Evolutionary conservation across 345 rosid species (phyloP).

Genomic region (Conringia planisiliqua): DNA sequence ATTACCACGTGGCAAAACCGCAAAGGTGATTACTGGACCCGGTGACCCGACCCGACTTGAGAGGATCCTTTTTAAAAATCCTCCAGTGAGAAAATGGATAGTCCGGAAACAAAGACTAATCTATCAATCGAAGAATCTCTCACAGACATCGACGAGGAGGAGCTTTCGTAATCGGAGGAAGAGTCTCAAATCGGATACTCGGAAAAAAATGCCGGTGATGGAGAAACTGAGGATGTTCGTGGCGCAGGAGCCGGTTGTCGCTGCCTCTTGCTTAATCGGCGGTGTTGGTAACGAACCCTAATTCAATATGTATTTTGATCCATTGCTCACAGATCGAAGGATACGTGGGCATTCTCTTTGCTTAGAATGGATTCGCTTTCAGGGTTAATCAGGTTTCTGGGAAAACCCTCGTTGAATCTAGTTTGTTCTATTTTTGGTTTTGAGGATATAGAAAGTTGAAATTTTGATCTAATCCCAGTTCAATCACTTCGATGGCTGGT

Average conservation of each 20-base stretch:
- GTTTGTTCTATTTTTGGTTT: not conserved
- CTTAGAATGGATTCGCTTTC: not conserved
- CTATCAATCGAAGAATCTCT: not conserved
- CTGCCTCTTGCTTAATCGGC: conserved; percentile 84
- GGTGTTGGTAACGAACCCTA: conserved; percentile 57
- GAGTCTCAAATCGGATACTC: not conserved
- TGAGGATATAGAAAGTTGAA: not conserved
- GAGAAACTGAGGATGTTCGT: conserved; percentile 79
- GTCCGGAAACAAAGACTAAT: not conserved
- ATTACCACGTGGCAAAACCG: not conserved
- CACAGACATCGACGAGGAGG: not conserved
- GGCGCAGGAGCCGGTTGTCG: conserved; percentile 88
- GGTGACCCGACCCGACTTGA: not conserved
- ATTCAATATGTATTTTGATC: not conserved
- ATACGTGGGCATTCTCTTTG: not conserved
- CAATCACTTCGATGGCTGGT: not conserved
- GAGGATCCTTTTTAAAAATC: not conserved
- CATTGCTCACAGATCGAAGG: conserved; percentile 5
- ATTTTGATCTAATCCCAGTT: not conserved
- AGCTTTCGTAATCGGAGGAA: not conserved
- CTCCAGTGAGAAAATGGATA: not conserved
- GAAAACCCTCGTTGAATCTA: not conserved
- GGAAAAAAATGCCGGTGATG: conserved; percentile 72
- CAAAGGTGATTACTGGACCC: not conserved
- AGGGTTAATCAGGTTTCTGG: not conserved